These are phyloP conservation scores for Amanita subjunquillea DNA, from an alignment of 768 basidiomycete species.

Conservation along the genomic window DNA sequence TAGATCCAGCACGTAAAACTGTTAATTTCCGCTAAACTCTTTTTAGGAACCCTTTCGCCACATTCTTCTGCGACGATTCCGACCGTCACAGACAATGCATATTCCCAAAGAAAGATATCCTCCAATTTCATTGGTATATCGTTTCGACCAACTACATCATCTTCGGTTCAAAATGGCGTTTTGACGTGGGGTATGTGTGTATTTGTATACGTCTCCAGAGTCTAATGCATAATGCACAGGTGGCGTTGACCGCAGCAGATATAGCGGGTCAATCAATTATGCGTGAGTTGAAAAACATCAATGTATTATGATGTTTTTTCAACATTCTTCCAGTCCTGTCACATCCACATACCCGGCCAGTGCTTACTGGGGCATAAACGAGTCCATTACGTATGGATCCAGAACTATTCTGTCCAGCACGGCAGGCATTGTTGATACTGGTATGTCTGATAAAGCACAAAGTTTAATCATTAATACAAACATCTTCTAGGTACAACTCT, in stretches of 20 bases:
- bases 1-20: conserved; percentile 3
- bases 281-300: conserved; percentile 16
- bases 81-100: conserved; percentile 50
- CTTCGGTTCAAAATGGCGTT: conserved; percentile 32
- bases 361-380: conserved; percentile 52
- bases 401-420: conserved; percentile 34
- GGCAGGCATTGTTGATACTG: conserved; percentile 54
- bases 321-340: conserved; percentile 23
- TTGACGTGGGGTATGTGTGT: conserved; percentile 37
- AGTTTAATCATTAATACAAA: neutral
- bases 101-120: conserved; percentile 26
- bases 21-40: neutral
- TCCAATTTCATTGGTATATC: conserved; percentile 36
- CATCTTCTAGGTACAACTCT: conserved; percentile 32
- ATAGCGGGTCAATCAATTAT: conserved; percentile 33
- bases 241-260: conserved; percentile 33
- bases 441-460: conserved; percentile 11
- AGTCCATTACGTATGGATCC: conserved; percentile 41
- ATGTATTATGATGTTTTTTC: neutral
- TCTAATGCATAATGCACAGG: conserved; percentile 16
- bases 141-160: conserved; percentile 32
- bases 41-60: conserved; percentile 23
- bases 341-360: conserved; percentile 35
- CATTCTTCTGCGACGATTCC: conserved; percentile 25
- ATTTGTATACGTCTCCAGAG: conserved; percentile 11